These are phyloP conservation scores for Mucor circinelloides DNA, from an alignment of 371 early-diverging fungal genomes.

Conservation along the genomic window DNA sequence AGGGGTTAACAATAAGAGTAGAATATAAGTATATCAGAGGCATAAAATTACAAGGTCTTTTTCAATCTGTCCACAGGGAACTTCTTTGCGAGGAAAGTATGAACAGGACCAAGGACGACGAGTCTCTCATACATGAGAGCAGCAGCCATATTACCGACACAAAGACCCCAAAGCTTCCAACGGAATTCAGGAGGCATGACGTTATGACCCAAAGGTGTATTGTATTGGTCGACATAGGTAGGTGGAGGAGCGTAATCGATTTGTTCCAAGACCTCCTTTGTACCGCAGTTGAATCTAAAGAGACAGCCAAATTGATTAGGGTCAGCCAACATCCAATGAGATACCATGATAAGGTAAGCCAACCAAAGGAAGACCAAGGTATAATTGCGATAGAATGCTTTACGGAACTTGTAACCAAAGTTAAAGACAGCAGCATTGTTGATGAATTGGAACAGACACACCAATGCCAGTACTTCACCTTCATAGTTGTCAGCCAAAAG, in stretches of 20 bases:
- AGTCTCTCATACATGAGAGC: constrained; percentile 31
- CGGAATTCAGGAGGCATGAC: constrained; percentile 66
- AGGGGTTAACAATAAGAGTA: neutral
- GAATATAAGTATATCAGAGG: neutral
- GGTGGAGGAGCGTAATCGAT: constrained; percentile 47
- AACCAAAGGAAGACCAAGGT: constrained; percentile 55
- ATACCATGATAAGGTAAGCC: constrained; percentile 55
- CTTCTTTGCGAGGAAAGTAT: constrained; percentile 31
- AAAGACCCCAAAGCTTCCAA: constrained; percentile 55
- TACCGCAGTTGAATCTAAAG: constrained; percentile 77
- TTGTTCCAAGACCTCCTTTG: constrained; percentile 40
- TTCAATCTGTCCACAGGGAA: constrained; percentile 27
- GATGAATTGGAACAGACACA: constrained; percentile 66
- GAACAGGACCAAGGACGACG: constrained; percentile 43
- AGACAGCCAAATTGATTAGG: constrained; percentile 74
- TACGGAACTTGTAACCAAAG: constrained; percentile 69
- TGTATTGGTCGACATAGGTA: constrained; percentile 55
- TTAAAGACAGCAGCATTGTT: constrained; percentile 68
- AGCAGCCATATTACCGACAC: constrained; percentile 35
- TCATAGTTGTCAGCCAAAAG: constrained; percentile 81
- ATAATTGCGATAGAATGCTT: constrained; percentile 62
- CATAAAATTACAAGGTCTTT: neutral
- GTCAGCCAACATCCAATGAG: constrained; percentile 61
- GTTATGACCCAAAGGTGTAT: constrained; percentile 66
- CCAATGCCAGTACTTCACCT: constrained; percentile 53